A percentile compares a stretch with the other conserved stretches of the same genome.
Evolutionary conservation across 2,329 filamentous ascomycete species (phyloP).

Genomic region (Colletotrichum eleusines): DNA sequence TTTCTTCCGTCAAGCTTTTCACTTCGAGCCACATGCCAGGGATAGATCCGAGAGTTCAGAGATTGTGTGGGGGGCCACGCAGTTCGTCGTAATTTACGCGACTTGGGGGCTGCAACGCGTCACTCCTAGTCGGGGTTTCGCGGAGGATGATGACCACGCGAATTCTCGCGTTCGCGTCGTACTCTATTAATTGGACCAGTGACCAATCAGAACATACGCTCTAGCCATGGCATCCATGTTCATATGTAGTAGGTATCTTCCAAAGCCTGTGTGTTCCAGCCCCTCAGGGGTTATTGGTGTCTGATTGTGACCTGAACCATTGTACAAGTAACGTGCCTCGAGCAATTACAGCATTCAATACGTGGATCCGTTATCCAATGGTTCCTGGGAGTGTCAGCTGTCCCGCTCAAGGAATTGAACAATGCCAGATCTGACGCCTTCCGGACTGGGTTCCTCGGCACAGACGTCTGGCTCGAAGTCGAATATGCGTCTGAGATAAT

Average conservation of each 20-base stretch:
- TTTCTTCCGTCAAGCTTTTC: not conserved
- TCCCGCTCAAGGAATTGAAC: conserved; percentile 52
- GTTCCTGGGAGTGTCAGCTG: not conserved
- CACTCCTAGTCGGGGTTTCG: not conserved
- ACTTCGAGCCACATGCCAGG: not conserved
- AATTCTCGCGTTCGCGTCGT: conserved; percentile 23
- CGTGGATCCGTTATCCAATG: not conserved
- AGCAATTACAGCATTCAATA: not conserved
- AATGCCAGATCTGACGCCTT: conserved; percentile 81
- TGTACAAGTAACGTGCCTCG: not conserved
- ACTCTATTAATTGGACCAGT: not conserved
- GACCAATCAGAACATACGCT: conserved; percentile 25
- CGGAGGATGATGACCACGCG: conserved; percentile 4
- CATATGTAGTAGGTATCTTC: not conserved
- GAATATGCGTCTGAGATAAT: conserved; percentile 76
- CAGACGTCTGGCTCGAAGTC: conserved; percentile 81
- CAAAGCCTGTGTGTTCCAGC: not conserved
- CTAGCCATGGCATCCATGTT: not conserved
- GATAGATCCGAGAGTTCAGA: not conserved
- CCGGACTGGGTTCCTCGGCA: conserved; percentile 83
- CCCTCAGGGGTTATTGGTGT: not conserved
- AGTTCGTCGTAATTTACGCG: conserved; percentile 23
- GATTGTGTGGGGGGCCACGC: not conserved
- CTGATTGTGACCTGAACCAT: not conserved
- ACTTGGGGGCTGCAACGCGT: conserved; percentile 10